These are phyloP conservation scores for Boletus bicolor DNA, from an alignment of 768 basidiomycete genomes.

Conservation along the genomic window DNA sequence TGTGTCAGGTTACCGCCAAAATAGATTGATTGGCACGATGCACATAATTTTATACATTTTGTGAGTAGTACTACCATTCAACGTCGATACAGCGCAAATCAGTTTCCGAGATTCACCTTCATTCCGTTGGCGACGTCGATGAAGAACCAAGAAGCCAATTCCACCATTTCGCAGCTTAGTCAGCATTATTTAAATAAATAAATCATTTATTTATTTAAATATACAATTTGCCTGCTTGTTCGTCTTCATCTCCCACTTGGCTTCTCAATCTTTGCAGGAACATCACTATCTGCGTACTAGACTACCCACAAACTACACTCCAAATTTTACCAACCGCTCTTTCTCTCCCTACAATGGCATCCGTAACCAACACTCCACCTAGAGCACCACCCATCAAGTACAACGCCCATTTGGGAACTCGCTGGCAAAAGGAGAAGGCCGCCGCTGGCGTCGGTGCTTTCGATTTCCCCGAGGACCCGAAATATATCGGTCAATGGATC, in stretches of 20 bases:
- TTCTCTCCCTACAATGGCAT: slow-evolving; percentile 22
- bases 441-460: slow-evolving; percentile 73
- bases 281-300: slow-evolving; percentile 12
- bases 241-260: slow-evolving; percentile 3
- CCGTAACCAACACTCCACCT: slow-evolving; percentile 53
- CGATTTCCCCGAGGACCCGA: slow-evolving; percentile 82
- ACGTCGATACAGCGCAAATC: slow-evolving; percentile 11
- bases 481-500: slow-evolving; percentile 86
- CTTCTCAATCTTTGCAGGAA: not conserved
- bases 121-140: not conserved
- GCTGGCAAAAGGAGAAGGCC: slow-evolving; percentile 86
- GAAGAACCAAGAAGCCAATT: not conserved
- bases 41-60: not conserved
- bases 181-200: not conserved
- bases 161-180: not conserved
- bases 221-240: not conserved
- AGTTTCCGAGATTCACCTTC: slow-evolving; percentile 4
- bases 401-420: slow-evolving; percentile 66
- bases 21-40: not conserved
- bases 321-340: too few relatives aligned
- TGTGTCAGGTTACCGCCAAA: not conserved
- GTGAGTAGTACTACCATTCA: not conserved
- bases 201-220: too few relatives aligned
- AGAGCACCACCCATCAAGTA: slow-evolving; percentile 73
- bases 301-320: slow-evolving; percentile 14